Evolutionary conservation across 2,329 filamentous ascomycete genomes (phyloP).

Genomic region (Byssothecium circinans): DNA sequence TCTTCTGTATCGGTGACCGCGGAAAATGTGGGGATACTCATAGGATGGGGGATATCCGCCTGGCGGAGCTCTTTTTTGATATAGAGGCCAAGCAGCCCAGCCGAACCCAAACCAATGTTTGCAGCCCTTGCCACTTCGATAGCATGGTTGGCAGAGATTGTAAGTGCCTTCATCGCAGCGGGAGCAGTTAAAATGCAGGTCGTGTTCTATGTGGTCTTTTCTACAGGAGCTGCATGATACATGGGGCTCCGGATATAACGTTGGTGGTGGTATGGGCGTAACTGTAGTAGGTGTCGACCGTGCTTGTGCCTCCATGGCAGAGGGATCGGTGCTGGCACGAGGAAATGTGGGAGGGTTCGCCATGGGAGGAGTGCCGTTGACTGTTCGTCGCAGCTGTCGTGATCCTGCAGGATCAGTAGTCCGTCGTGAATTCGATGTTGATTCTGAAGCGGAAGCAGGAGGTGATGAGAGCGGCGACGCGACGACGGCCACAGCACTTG

Average conservation of each 20-base stretch:
- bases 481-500: constrained; percentile 28
- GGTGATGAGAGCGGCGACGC: constrained; percentile 22
- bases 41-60: constrained; percentile 44
- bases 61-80: constrained; percentile 52
- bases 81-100: constrained; percentile 67
- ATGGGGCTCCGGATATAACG: constrained; percentile 67
- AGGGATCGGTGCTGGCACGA: constrained; percentile 35
- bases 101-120: constrained; percentile 88
- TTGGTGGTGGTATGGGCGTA: constrained; percentile 17
- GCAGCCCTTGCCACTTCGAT: constrained; percentile 75
- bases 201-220: constrained; percentile 75
- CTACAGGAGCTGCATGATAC: constrained; percentile 73
- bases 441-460: constrained; percentile 16
- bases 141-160: constrained; percentile 81
- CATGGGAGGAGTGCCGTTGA: constrained; percentile 31
- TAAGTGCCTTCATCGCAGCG: constrained; percentile 71
- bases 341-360: constrained; percentile 25
- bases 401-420: constrained; percentile 34
- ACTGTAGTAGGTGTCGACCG: constrained; percentile 16
- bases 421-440: constrained; percentile 27
- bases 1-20: constrained; percentile 49
- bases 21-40: constrained; percentile 57
- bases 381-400: constrained; percentile 23
- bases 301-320: constrained; percentile 18
- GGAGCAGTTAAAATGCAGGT: constrained; percentile 80